Conservation (phyloP, 75 land plant genomes). For the Chamaecyparis obtusa region DNA sequence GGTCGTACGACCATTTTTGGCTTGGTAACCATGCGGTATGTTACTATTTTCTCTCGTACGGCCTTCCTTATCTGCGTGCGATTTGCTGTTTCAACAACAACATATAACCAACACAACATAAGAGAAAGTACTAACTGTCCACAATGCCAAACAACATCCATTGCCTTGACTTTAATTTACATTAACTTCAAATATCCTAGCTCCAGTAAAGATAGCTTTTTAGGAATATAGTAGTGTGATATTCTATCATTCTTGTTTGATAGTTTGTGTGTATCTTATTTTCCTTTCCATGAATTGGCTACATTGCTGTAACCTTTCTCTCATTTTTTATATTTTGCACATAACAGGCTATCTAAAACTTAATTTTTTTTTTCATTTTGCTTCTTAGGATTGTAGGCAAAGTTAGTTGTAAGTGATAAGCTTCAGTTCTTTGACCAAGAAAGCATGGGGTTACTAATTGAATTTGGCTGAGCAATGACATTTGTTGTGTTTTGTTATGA, state of each 20-base stretch:
- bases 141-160: too few species aligned
- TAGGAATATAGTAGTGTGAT: background rate
- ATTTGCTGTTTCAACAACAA: too few species aligned
- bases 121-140: too few species aligned
- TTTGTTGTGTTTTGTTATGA: background rate
- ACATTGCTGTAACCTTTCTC: background rate
- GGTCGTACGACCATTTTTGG: too few species aligned
- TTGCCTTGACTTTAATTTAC: background rate
- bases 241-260: background rate
- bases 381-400: background rate
- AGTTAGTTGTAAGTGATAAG: background rate
- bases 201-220: background rate
- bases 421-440: background rate
- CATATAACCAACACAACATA: too few species aligned
- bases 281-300: background rate
- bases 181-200: background rate
- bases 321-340: background rate
- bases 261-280: background rate
- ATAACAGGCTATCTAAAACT: background rate
- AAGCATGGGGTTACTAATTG: background rate
- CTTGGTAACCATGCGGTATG: too few species aligned
- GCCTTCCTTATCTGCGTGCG: too few species aligned
- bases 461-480: background rate
- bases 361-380: background rate
- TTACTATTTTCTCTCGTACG: too few species aligned